Conservation (phyloP, 257 asterid genomes). For the Scutellaria baicalensis region DNA sequence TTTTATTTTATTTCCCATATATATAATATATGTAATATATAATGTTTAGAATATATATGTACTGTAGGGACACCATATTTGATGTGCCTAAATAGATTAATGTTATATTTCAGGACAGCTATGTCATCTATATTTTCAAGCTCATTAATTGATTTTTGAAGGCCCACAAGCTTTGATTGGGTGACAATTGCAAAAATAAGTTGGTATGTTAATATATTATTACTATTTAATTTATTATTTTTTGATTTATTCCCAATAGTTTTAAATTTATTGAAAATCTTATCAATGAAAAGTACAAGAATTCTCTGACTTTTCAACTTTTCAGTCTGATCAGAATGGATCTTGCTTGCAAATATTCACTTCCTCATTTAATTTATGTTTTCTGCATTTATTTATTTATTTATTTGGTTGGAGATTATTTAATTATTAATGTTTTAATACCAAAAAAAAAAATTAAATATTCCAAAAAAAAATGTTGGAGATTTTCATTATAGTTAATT, state of each 20-base stretch:
- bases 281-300: neutral
- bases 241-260: neutral
- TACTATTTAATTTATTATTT: neutral
- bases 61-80: too few relatives aligned
- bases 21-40: too few relatives aligned
- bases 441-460: neutral
- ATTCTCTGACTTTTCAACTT: neutral
- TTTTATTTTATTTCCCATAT: too few relatives aligned
- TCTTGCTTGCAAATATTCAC: neutral
- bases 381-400: neutral
- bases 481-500: too few relatives aligned
- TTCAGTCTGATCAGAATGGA: neutral
- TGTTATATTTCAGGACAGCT: neutral
- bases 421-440: neutral
- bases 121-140: conserved; percentile 22
- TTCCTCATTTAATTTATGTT: neutral
- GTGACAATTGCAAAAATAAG: neutral
- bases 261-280: neutral
- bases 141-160: conserved; percentile 15
- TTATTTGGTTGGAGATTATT: neutral
- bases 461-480: too few relatives aligned
- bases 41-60: too few relatives aligned
- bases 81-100: too few relatives aligned
- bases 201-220: neutral
- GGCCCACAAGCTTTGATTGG: conserved; percentile 11